Base-by-base conservation (phyloP, 768 basidiomycete species). In the Leccinum arenicola region DNA sequence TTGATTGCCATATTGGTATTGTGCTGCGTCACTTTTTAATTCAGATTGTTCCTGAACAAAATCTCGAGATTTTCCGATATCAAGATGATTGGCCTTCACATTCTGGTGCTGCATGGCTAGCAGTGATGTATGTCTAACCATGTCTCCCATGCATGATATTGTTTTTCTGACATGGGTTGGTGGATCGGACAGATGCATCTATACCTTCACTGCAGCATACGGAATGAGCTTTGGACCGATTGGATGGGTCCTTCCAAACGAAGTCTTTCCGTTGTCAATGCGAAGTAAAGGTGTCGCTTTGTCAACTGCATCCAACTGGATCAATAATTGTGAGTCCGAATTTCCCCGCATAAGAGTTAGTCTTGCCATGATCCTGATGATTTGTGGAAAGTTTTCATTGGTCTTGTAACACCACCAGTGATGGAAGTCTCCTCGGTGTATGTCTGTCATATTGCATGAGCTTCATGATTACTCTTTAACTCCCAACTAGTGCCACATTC, bases 301-400 rank as follows among this genome's bases (percentile, higher is more conserved):
- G 21, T 86, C 90, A 19, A 93, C 92, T 2, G 88, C 90, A 3
- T 89, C 88, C n/a, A 91, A 90, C 63, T 93, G 91, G 91, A 65
- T 83, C 25, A 93, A 93, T 66, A 93, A 93, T 59, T 93, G 87
- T 87, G 52, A 1, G 80, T 72, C 14, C 55, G 21, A 0, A 36
- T 43, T n/a, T 17, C 33, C 56, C 8, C 21, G 2, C 49, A 14
- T 23, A 8, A 33, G 17, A 56, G 3, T 45, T 45, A 8, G 12
- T 27, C 29, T 19, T 10, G 8, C 12, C 21, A 52, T 51, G 52
- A 49, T 54, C 23, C 19, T 68, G 21, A 69, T 33, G 9, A 25
- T 9, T 9, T 53, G 23, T 38, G 52, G 6, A 17, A 47, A 92
- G 91, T 93, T 67, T 71, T 91, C 54, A 85, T 93, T 56, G 91